Base-by-base conservation (phyloP, 2,329 filamentous ascomycete genomes). In the Fusarium foetens region DNA sequence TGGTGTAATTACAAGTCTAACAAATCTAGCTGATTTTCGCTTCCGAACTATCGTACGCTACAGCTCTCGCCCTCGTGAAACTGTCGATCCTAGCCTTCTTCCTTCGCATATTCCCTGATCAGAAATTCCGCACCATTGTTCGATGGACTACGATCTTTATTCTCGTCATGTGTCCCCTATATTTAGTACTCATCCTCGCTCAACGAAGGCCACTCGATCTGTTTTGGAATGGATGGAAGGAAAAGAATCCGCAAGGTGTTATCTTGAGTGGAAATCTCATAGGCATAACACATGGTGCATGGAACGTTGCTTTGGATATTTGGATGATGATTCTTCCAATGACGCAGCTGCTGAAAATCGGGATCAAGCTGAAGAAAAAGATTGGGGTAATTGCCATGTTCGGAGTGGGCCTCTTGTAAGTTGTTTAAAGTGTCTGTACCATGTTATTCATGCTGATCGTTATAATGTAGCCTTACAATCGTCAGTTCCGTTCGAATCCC, bases 291-390 rank as follows among this genome's bases (percentile, higher is more conserved):
- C 66, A 70, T 2, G 61, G 17, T 2, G 33, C 14, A 0, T 8
- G 58, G 5, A 66, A 71, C 7, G 35, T 71, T 17, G 57, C 21
- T 5, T n/a, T 70, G 12, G 68, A 71, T 0, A 17, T 71, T 2
- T 71, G 62, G 61, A 70, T 66, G 66, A 23, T 66, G 10, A 41
- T 58, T 0, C 41, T 70, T 3, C 66, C 66, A 8, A 51, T 58
- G 8, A 54, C 51, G 1, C 61, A 71, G 4, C 13, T 70, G 0
- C 42, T 41, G 3, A 31, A 31, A 9, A 38, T 70, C 0, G 61
- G 66, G 0, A n/a, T 71, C 6, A 70, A 58, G 3, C 10, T 45
- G 0, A 58, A 49, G 11, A 66, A 63, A 4, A 71, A 71, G 8
- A 16, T 70, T 7, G 68, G 57, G 0, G 57, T 70, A 0, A 58